phyloP scores from a whole-genome alignment of 2,329 filamentous ascomycete species.

The Aspergillus chevalieri region DNA sequence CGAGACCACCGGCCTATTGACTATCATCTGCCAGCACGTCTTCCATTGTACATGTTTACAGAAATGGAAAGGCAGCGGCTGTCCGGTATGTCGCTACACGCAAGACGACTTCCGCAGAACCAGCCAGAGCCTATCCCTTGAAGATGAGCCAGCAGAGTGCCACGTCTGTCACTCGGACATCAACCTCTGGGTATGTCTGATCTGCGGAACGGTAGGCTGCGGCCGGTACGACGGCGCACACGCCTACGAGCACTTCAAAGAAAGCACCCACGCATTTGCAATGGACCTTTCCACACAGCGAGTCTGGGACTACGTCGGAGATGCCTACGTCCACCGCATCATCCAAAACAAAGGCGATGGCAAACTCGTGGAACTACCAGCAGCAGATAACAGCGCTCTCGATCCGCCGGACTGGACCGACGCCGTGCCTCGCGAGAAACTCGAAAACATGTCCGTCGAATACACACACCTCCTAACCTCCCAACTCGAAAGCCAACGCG shows the following conservation, averaged over 20 bases:
- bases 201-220: slow-evolving; percentile 88
- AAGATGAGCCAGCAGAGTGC: slow-evolving; percentile 56
- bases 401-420: slow-evolving; percentile 40
- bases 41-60: slow-evolving; percentile 95
- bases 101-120: slow-evolving; percentile 50
- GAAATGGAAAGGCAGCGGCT: slow-evolving; percentile 91
- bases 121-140: slow-evolving; percentile 50
- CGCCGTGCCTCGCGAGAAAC: slow-evolving; percentile 51
- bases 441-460: slow-evolving; percentile 78
- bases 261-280: slow-evolving; percentile 81
- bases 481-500: slow-evolving; percentile 84
- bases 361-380: slow-evolving; percentile 84
- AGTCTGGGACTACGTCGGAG: slow-evolving; percentile 95
- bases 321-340: slow-evolving; percentile 91
- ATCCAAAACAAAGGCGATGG: slow-evolving; percentile 91
- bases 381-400: slow-evolving; percentile 42
- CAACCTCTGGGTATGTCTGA: slow-evolving; percentile 92
- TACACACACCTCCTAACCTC: slow-evolving; percentile 91
- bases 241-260: slow-evolving; percentile 87
- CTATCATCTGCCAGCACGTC: slow-evolving; percentile 93
- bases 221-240: slow-evolving; percentile 91
- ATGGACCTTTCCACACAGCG: slow-evolving; percentile 91
- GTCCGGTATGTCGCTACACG: slow-evolving; percentile 90
- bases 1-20: slow-evolving; percentile 88
- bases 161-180: slow-evolving; percentile 70